Percentiles rank a stretch among this genome's conserved stretches.
Conservation (phyloP, 129 eudicot genomes). For the Tagetes erecta region DNA sequence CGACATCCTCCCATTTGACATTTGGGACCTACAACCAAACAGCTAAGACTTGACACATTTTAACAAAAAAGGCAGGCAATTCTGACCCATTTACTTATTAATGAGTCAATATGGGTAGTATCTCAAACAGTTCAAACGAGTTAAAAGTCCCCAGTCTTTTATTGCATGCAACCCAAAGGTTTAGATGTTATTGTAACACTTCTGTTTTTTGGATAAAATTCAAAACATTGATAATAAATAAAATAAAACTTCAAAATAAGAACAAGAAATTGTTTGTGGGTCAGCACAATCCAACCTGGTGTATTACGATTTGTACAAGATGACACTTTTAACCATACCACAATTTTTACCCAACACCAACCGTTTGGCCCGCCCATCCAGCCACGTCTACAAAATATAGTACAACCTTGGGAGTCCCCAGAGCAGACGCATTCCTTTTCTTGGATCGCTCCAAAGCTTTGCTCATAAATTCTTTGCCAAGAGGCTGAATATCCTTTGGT, state of each 20-base stretch:
- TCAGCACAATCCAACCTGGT: background rate
- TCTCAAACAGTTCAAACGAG: background rate
- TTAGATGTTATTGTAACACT: background rate
- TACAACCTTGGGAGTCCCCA: conserved; percentile 92
- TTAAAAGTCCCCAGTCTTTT: background rate
- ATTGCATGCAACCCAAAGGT: background rate
- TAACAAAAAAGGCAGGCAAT: conserved; percentile 7
- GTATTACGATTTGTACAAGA: background rate
- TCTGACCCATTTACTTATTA: conserved; percentile 6
- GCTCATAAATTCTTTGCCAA: conserved; percentile 60
- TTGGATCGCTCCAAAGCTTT: conserved; percentile 82
- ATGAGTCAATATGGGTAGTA: background rate
- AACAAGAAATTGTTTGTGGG: background rate
- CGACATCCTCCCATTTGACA: conserved; percentile 99
- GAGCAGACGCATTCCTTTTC: conserved; percentile 85
- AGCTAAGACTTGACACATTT: conserved; percentile 15
- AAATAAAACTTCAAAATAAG: background rate
- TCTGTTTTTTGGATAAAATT: background rate
- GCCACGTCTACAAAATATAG: background rate
- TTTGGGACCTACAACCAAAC: conserved; percentile 68
- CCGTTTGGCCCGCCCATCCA: background rate
- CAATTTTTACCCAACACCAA: background rate
- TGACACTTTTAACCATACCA: background rate
- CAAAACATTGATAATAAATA: background rate
- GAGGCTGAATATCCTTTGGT: conserved; percentile 26